phyloP scores from a whole-genome alignment of 2,329 filamentous ascomycete species.

The Didymella pinodella region DNA sequence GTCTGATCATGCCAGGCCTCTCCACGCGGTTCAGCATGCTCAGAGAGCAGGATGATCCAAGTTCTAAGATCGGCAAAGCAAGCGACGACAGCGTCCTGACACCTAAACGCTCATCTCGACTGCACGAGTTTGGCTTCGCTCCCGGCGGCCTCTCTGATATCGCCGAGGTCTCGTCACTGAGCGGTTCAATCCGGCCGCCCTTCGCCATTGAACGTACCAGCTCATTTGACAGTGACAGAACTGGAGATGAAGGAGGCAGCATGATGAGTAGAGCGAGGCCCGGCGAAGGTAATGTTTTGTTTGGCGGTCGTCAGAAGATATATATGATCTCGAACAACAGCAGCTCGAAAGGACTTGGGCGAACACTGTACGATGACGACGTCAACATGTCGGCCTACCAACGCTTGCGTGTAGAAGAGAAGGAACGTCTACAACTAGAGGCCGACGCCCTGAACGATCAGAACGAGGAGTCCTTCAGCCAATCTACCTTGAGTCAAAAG shows the following conservation, averaged over 20 bases:
- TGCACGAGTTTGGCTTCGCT: conserved; percentile 74
- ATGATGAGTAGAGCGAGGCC: conserved; percentile 87
- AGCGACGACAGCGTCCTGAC: conserved; percentile 93
- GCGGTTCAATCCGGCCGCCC: conserved; percentile 61
- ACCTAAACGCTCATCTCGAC: conserved; percentile 79
- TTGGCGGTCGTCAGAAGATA: conserved; percentile 94
- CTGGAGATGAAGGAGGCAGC: conserved; percentile 75
- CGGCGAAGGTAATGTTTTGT: conserved; percentile 88
- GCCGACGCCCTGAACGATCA: conserved; percentile 49
- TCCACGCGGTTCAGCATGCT: conserved; percentile 98
- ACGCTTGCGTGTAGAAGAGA: conserved; percentile 67
- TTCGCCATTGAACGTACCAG: conserved; percentile 68
- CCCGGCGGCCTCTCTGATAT: conserved; percentile 77
- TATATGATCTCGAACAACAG: conserved; percentile 75
- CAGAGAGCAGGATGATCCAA: conserved; percentile 90
- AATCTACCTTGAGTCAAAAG: conserved; percentile 71
- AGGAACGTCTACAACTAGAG: conserved; percentile 52
- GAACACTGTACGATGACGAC: conserved; percentile 85
- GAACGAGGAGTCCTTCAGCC: conserved; percentile 58
- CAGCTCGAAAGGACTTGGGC: conserved; percentile 58
- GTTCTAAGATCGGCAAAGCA: conserved; percentile 87
- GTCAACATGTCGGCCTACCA: conserved; percentile 85
- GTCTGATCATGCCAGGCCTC: conserved; percentile 91
- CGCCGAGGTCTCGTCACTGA: conserved; percentile 84
- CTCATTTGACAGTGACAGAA: conserved; percentile 69